phyloP scores from a whole-genome alignment of 2,329 filamentous ascomycete species.

The Fusarium floridanum region DNA sequence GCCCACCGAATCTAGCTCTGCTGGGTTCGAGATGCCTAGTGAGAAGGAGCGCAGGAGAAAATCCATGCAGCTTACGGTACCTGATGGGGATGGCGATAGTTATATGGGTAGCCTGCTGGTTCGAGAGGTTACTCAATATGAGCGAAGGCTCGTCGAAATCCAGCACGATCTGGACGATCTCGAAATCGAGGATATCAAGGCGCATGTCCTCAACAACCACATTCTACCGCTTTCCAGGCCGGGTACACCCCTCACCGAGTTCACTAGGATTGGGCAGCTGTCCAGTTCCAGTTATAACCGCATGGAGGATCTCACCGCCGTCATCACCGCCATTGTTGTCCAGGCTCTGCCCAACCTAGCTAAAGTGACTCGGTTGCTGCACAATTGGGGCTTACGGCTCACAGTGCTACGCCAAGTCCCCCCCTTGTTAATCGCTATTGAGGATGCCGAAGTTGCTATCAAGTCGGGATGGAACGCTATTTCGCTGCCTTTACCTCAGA shows the following conservation, averaged over 20 bases:
- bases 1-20: constrained; percentile 62
- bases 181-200: constrained; percentile 89
- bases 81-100: constrained; percentile 42
- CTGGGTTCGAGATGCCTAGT: constrained; percentile 66
- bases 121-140: constrained; percentile 74
- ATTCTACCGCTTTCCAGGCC: constrained; percentile 67
- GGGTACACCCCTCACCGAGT: constrained; percentile 52
- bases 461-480: constrained; percentile 76
- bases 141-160: constrained; percentile 81
- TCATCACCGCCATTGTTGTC: constrained; percentile 92
- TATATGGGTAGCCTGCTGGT: constrained; percentile 81
- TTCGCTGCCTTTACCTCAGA: constrained; percentile 44
- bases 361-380: constrained; percentile 78
- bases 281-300: constrained; percentile 70
- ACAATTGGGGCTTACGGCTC: constrained; percentile 83
- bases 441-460: constrained; percentile 75
- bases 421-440: constrained; percentile 73
- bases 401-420: constrained; percentile 81
- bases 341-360: constrained; percentile 87
- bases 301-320: constrained; percentile 89
- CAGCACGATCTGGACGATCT: constrained; percentile 75
- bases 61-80: constrained; percentile 44
- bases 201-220: constrained; percentile 85
- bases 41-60: constrained; percentile 56
- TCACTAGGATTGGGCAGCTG: constrained; percentile 54